These are phyloP conservation scores for Meyerozyma carpophila DNA, from an alignment of 1,139 yeast species.

Conservation along the genomic window DNA sequence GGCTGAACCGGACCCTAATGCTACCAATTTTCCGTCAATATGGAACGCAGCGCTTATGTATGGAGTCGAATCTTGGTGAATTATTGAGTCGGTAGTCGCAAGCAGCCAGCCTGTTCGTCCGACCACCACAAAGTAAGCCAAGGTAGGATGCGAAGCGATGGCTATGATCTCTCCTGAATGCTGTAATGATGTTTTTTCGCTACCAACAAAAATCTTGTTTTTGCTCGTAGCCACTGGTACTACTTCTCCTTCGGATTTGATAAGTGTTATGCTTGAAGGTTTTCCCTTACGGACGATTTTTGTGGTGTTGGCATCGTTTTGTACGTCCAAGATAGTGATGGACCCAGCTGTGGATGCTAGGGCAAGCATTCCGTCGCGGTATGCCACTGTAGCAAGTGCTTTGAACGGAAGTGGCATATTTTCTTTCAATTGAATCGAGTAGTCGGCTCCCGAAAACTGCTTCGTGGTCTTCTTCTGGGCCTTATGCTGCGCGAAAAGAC, in stretches of 20 bases:
- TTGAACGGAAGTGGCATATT: background rate
- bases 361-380: background rate
- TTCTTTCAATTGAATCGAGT: background rate
- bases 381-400: background rate
- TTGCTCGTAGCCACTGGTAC: background rate
- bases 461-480: slow-evolving; percentile 22
- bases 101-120: slow-evolving; percentile 27
- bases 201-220: background rate
- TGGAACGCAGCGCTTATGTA: slow-evolving; percentile 28
- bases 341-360: background rate
- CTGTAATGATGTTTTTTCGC: slow-evolving; percentile 6
- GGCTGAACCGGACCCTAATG: slow-evolving; percentile 35
- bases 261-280: background rate
- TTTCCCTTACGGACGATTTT: background rate
- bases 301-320: background rate
- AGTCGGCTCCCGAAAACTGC: background rate
- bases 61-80: background rate
- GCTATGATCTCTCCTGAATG: slow-evolving; percentile 12
- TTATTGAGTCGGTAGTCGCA: background rate
- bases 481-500: slow-evolving; percentile 39
- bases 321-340: background rate
- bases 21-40: slow-evolving; percentile 61
- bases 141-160: slow-evolving; percentile 30
- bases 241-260: background rate
- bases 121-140: slow-evolving; percentile 22